Evolutionary conservation across 768 basidiomycete genomes (phyloP), one percentile per base, ranked within the genome.

Genomic region (Cystobasidium onofrii): DNA sequence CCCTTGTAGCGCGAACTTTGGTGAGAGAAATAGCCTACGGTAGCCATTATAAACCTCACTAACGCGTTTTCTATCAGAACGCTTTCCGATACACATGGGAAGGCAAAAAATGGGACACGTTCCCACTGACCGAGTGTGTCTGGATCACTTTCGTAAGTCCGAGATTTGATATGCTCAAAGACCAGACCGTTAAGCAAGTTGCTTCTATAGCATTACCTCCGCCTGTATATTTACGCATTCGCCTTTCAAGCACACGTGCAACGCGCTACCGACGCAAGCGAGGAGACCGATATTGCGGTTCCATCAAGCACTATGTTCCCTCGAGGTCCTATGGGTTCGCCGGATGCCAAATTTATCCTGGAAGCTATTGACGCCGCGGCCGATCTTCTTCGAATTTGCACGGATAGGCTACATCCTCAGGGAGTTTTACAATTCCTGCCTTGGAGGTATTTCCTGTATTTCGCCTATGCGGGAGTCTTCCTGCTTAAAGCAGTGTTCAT

Each of bases 341-440:
- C 77, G 0, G 77, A 78, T 41, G 74, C 76, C 6, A 76, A 75
- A 41, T 78, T 76, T 64, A 78, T 78, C 52, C 52, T 78, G 39
- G 76, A 78, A 63, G 69, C 73, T 17, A 76, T 78, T 29, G 77
- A 76, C 50, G 76, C 77, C 12, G 77, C 77, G 13, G 62, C 70
- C 0, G 76, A 78, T 62, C 64, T 78, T 2, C 60, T 78, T 41
- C 64, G 71, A 23, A 70, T 78, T 1, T 73, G 71, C 29, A 75
- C 73, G 0, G 77, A 78, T n/a, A 64, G 67, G 1, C 64, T 78
- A 1, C 75, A 76, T 54, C 77, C 77, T 4, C 76, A 76, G 31
- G 77, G 77, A 9, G 75, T 76, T 18, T 74, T 78, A 1, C 75
- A 74, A 20, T 78, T 57, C 62, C 64, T 78, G 12, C 77, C 75